Percentiles rank a stretch among this genome's conserved stretches.
Evolutionary conservation across 31 red algal species (phyloP).

Genomic region (Odonthalia washingtoniensis): DNA sequence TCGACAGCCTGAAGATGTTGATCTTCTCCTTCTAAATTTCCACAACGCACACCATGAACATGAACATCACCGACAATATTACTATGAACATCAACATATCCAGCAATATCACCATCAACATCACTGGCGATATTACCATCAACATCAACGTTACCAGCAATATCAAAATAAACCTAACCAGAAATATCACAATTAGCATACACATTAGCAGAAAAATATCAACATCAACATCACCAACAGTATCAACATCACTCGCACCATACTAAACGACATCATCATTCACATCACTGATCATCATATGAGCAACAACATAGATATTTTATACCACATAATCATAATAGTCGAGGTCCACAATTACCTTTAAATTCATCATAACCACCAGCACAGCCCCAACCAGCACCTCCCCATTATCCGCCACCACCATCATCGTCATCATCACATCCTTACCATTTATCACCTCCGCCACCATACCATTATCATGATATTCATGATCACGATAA

Average conservation of each 20-base stretch:
- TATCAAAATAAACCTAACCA: no score
- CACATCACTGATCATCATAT: slow-evolving; percentile 13
- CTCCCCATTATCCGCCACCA: neutral
- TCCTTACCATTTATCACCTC: no score
- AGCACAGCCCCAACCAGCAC: slow-evolving; percentile 19
- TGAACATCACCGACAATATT: slow-evolving; percentile 87
- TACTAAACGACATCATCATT: neutral
- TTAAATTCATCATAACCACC: slow-evolving; percentile 44
- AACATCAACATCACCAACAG: no score
- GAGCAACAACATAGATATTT: slow-evolving; percentile 32
- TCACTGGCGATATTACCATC: no score
- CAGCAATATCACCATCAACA: no score
- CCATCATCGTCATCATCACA: no score
- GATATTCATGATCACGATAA: slow-evolving; percentile 22
- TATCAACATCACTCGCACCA: slow-evolving; percentile 1
- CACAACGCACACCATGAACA: no score
- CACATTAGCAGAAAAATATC: slow-evolving; percentile 60
- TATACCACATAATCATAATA: slow-evolving; percentile 40
- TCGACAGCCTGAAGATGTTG: slow-evolving; percentile 89
- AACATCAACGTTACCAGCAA: no score
- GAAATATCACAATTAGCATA: no score
- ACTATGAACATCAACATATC: slow-evolving; percentile 49
- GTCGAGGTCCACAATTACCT: slow-evolving; percentile 45
- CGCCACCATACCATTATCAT: no score
- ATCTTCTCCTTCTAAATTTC: slow-evolving; percentile 88